Conservation (phyloP, 2,329 filamentous ascomycete species). For the Hyphodiscus sp. region DNA sequence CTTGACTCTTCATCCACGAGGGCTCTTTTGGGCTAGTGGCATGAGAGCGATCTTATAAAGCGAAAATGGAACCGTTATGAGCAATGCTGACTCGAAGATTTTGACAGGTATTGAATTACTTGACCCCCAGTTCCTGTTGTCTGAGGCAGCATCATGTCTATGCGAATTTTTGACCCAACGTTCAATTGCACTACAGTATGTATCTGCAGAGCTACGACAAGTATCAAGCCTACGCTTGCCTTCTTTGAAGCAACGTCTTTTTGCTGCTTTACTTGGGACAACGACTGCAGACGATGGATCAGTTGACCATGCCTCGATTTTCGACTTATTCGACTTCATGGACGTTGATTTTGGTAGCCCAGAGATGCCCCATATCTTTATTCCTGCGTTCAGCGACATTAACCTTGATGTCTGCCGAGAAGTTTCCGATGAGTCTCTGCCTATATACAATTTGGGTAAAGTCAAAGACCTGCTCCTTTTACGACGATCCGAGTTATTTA, state of each 20-base stretch:
- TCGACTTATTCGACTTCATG: slow-evolving; percentile 91
- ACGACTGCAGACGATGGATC: slow-evolving; percentile 59
- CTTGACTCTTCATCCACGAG: too few species aligned
- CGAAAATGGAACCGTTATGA: too few species aligned
- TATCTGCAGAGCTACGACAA: slow-evolving; percentile 75
- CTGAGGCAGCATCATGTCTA: slow-evolving; percentile 27
- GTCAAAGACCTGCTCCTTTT: slow-evolving; percentile 69
- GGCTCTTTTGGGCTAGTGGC: too few species aligned
- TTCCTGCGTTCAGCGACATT: slow-evolving; percentile 54
- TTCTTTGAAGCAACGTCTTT: slow-evolving; percentile 61
- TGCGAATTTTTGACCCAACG: slow-evolving; percentile 70
- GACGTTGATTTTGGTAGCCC: slow-evolving; percentile 49
- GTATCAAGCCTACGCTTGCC: slow-evolving; percentile 66
- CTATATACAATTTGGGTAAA: slow-evolving; percentile 62
- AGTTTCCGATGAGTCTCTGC: slow-evolving; percentile 48
- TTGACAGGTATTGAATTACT: slow-evolving; percentile 38
- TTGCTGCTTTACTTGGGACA: slow-evolving; percentile 71
- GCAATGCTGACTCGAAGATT: too few species aligned
- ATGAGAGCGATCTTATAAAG: too few species aligned
- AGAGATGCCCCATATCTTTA: slow-evolving; percentile 47
- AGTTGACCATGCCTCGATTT: slow-evolving; percentile 65
- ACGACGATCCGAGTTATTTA: slow-evolving; percentile 56
- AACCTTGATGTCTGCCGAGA: slow-evolving; percentile 61
- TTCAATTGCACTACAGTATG: slow-evolving; percentile 75
- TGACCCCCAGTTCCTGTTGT: slow-evolving; percentile 61